Conservation (phyloP, 768 basidiomycete species). For the Suillus luteus region DNA sequence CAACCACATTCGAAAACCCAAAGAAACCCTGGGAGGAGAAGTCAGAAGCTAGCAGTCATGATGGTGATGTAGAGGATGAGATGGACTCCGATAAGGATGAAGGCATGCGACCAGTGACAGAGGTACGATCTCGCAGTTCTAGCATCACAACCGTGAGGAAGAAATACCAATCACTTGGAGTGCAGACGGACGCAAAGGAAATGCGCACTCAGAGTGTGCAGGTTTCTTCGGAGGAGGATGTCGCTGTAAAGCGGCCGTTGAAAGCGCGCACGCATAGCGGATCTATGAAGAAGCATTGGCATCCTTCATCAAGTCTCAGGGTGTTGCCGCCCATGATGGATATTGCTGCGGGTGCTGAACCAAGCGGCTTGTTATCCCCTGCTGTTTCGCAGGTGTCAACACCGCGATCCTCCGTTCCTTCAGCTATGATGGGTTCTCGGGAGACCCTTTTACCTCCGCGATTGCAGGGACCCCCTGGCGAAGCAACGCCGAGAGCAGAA, state of each 20-base stretch:
- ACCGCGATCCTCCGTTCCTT: not conserved
- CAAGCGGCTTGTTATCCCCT: slow-evolving; percentile 1
- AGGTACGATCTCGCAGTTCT: slow-evolving; percentile 40
- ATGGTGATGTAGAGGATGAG: slow-evolving; percentile 82
- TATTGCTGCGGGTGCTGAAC: slow-evolving; percentile 7
- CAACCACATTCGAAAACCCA: slow-evolving; percentile 52
- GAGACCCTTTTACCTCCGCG: slow-evolving; percentile 22
- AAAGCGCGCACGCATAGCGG: slow-evolving; percentile 24
- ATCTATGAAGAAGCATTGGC: slow-evolving; percentile 25
- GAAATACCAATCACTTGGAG: slow-evolving; percentile 64
- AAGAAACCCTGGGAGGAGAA: slow-evolving; percentile 42
- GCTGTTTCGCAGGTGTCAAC: slow-evolving; percentile 2
- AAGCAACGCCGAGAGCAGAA: slow-evolving; percentile 12
- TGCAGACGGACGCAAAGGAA: slow-evolving; percentile 66
- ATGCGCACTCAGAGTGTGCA: slow-evolving; percentile 61
- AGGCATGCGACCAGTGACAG: slow-evolving; percentile 33
- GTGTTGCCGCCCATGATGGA: slow-evolving; percentile 8
- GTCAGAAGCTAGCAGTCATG: slow-evolving; percentile 70
- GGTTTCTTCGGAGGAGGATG: slow-evolving; percentile 38
- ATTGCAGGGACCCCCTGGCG: slow-evolving; percentile 13
- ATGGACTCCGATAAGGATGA: slow-evolving; percentile 49
- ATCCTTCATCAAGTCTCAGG: slow-evolving; percentile 16
- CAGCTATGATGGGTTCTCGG: slow-evolving; percentile 19
- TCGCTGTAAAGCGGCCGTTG: slow-evolving; percentile 23
- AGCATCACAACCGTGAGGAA: slow-evolving; percentile 17